Evolutionary conservation across 164 flowering plant species (phyloP), one percentile per base, ranked within the genome.

Genomic region (Vitis rotundifolia): DNA sequence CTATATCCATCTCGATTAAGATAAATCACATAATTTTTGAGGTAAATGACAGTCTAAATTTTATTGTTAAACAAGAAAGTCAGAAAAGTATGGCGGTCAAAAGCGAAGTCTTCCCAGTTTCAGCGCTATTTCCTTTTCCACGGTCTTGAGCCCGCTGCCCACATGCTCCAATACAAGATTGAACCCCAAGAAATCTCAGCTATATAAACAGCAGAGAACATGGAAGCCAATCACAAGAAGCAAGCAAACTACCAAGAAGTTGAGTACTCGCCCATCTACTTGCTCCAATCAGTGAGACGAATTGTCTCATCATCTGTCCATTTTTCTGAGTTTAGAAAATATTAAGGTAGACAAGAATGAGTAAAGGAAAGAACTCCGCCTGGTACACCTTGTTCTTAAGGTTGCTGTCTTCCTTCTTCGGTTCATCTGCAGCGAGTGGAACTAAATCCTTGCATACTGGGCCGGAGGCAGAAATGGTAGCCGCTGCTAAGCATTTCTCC

Each of bases 401-500:
- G 57, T 59, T 16, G 57, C 8, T 69, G 37, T 52, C 10, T 18
- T 62, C 66, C 1, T 53, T 5, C 50, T 61, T 52, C 47, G 5
- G 12, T 51, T 49, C 52, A 15, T 10, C 26, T 13, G 64, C 47
- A 37, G 51, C 26, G 22, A 5, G 50, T 22, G 15, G 28, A 48
- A 26, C 0, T 11, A 26, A 11, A 13, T 10, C 22, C 10, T 8
- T 8, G 26, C n/a, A 64, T 22, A 9, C 60, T 19, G 11, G 55
- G 29, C 68, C 59, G 7, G 59, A 31, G 26, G 72, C 52, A 0
- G 60, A 49, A 9, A 69, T 75, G 49, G 61, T 52, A 3, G 66
- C 66, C 1, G 70, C 77, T n/a, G 69, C 73, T 11, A 75, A 65
- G 51, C 77, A 69, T 47, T 75, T 75, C 53, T 59, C 65, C 4